Evolutionary conservation across 2,329 filamentous ascomycete species (phyloP).

Genomic region (Pseudogymnoascus sp.): DNA sequence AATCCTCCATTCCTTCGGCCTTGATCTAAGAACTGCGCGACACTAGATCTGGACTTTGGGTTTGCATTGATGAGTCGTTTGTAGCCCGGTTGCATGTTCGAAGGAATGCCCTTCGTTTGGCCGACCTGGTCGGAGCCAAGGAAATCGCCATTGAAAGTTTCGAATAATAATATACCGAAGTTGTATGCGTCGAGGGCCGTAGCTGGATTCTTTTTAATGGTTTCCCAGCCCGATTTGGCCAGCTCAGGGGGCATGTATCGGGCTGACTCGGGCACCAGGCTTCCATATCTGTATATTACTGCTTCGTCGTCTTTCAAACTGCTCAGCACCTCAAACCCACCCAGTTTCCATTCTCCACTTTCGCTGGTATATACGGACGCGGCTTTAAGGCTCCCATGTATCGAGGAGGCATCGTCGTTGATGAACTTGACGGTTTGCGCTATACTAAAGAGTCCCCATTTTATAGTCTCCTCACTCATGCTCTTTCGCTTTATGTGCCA

Average conservation of each 20-base stretch:
- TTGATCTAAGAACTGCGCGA: conserved; percentile 82
- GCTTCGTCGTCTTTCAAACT: conserved; percentile 95
- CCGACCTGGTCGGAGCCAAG: conserved; percentile 68
- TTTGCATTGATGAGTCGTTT: conserved; percentile 82
- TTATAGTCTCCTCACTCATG: conserved; percentile 82
- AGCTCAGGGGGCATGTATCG: conserved; percentile 85
- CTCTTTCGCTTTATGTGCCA: conserved; percentile 90
- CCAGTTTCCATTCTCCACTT: conserved; percentile 96
- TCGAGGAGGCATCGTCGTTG: conserved; percentile 83
- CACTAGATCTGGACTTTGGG: conserved; percentile 78
- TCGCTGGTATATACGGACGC: conserved; percentile 89
- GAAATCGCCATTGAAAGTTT: conserved; percentile 86
- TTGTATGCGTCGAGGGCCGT: conserved; percentile 81
- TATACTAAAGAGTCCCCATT: conserved; percentile 87
- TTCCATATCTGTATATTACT: conserved; percentile 84
- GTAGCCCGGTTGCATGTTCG: conserved; percentile 84
- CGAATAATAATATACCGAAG: conserved; percentile 75
- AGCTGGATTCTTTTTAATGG: conserved; percentile 73
- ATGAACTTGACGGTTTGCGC: conserved; percentile 95
- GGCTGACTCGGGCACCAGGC: conserved; percentile 74
- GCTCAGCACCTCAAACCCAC: conserved; percentile 86
- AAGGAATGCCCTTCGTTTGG: conserved; percentile 78
- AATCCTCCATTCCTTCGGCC: conserved; percentile 75
- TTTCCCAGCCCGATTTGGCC: conserved; percentile 80
- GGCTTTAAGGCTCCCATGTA: conserved; percentile 79